Conservation (phyloP, 345 rosid species). For the Euclidium syriacum region DNA sequence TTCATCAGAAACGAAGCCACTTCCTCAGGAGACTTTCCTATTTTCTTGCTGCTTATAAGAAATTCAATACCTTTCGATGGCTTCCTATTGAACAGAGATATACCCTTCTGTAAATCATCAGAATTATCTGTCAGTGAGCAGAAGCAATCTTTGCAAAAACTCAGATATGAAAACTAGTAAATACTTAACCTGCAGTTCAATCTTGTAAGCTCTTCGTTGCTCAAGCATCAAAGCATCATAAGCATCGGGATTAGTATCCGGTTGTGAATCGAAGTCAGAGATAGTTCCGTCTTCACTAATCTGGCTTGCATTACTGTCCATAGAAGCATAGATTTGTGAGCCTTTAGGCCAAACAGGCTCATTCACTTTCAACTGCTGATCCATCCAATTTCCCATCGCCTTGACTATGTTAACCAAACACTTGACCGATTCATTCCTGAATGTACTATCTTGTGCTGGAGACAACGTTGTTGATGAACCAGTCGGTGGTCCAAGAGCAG, state of each 20-base stretch:
- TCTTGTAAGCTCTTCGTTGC: conserved; percentile 85
- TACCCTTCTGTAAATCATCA: conserved; percentile 72
- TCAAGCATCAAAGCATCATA: conserved; percentile 85
- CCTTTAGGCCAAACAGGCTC: conserved; percentile 57
- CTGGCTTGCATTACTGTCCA: conserved; percentile 40
- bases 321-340: conserved; percentile 46
- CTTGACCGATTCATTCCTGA: conserved; percentile 90
- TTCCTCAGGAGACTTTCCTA: conserved; percentile 76
- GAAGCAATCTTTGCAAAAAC: neutral
- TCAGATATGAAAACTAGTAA: neutral
- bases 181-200: conserved; percentile 74
- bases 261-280: conserved; percentile 61
- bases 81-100: conserved; percentile 75
- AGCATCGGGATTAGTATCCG: conserved; percentile 61
- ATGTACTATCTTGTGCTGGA: conserved; percentile 71
- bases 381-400: conserved; percentile 96
- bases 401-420: conserved; percentile 77
- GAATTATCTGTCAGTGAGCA: neutral
- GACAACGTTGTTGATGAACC: conserved; percentile 87
- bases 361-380: conserved; percentile 64
- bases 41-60: conserved; percentile 61
- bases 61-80: conserved; percentile 91
- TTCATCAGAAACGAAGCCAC: conserved; percentile 85
- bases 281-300: conserved; percentile 65
- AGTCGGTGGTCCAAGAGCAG: conserved; percentile 90